Conservation (phyloP, 2,329 filamentous ascomycete species). For the Penicillium sp. region DNA sequence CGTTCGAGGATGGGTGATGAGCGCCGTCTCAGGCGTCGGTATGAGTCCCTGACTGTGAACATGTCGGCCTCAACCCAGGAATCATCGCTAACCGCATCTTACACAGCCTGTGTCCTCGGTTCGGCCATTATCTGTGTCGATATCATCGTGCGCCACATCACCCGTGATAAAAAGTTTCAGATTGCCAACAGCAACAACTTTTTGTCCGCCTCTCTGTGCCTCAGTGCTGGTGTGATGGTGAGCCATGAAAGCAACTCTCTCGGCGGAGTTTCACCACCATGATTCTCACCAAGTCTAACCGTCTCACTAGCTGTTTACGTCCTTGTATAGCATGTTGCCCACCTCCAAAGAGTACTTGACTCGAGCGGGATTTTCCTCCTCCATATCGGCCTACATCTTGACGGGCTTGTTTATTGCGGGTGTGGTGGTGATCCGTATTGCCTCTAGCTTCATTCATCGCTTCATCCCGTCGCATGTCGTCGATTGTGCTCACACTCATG, state of each 20-base stretch:
- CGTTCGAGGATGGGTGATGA: slow-evolving; percentile 88
- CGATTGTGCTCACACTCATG: slow-evolving; percentile 45
- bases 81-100: not conserved
- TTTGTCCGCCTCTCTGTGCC: slow-evolving; percentile 76
- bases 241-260: slow-evolving; percentile 18
- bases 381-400: slow-evolving; percentile 52
- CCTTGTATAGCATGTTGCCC: slow-evolving; percentile 88
- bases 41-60: slow-evolving; percentile 18
- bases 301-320: slow-evolving; percentile 68
- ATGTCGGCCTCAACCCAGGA: not conserved
- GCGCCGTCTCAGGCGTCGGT: slow-evolving; percentile 72
- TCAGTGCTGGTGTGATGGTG: slow-evolving; percentile 97
- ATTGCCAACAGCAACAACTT: slow-evolving; percentile 88
- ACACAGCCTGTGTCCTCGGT: slow-evolving; percentile 56
- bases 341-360: slow-evolving; percentile 73
- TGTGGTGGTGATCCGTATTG: slow-evolving; percentile 41
- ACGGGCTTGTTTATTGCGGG: slow-evolving; percentile 45
- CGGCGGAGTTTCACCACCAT: too few species aligned
- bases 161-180: slow-evolving; percentile 68
- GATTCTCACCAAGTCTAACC: not conserved
- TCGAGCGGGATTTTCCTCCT: slow-evolving; percentile 60
- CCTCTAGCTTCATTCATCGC: slow-evolving; percentile 42
- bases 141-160: slow-evolving; percentile 64
- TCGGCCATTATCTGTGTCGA: slow-evolving; percentile 85
- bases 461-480: slow-evolving; percentile 47